Conservation (phyloP, 192 early-diverging fungal species). For the Backusella parvicylindrica region DNA sequence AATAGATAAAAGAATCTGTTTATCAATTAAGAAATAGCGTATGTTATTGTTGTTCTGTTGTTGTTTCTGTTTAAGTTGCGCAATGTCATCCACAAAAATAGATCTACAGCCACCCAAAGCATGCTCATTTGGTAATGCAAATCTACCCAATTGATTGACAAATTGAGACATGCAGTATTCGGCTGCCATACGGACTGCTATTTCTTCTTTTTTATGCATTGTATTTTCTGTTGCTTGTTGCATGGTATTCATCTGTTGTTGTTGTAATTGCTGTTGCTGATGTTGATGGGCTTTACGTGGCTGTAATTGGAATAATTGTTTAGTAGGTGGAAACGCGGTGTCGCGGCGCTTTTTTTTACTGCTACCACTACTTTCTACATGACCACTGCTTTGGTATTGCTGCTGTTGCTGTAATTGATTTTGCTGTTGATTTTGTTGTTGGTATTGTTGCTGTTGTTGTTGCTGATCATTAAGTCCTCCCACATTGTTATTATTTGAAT, state of each 20-base stretch:
- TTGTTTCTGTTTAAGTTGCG: neutral
- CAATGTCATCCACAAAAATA: conserved; percentile 62
- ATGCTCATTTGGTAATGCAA: conserved; percentile 59
- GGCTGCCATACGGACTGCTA: conserved; percentile 67
- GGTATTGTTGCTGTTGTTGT: neutral
- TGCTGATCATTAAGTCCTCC: conserved; percentile 15
- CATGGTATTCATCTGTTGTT: neutral
- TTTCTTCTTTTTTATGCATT: conserved; percentile 40
- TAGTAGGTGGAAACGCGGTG: conserved; percentile 36
- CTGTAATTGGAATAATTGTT: conserved; percentile 33
- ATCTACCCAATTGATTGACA: conserved; percentile 68
- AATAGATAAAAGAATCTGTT: conserved; percentile 61
- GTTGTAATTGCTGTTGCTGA: neutral
- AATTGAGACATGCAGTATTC: conserved; percentile 70
- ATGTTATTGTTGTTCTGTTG: conserved; percentile 14
- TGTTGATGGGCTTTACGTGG: conserved; percentile 17
- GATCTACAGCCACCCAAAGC: conserved; percentile 60
- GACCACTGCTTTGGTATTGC: neutral
- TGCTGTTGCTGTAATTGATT: neutral
- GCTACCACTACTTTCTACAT: conserved; percentile 2
- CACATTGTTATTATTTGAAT: conserved; percentile 8
- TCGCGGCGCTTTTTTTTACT: conserved; percentile 37
- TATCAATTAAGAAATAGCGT: conserved; percentile 69
- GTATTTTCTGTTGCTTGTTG: neutral
- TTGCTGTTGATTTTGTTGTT: neutral